Conservation (phyloP, 305 asterid species). For the Caryopteris hybrid region DNA sequence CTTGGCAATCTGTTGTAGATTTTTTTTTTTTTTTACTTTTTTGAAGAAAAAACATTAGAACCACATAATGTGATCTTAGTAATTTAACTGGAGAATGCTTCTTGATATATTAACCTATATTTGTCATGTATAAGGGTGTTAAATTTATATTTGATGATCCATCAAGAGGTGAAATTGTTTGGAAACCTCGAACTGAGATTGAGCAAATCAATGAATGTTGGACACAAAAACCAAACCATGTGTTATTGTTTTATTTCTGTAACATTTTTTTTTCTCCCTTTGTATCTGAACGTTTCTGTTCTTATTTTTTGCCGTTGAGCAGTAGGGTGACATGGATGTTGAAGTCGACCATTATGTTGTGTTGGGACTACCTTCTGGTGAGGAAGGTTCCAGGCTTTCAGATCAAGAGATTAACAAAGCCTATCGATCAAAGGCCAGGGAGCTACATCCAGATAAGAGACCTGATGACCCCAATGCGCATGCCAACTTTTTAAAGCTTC, state of each 20-base stretch:
- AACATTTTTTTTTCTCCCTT: neutral
- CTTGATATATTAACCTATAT: neutral
- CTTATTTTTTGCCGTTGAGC: slow-evolving; percentile 9
- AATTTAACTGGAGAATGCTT: neutral
- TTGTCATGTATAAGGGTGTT: neutral
- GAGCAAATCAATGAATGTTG: neutral
- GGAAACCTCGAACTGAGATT: neutral
- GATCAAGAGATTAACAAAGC: slow-evolving; percentile 82
- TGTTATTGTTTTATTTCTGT: neutral
- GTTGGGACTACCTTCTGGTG: slow-evolving; percentile 78
- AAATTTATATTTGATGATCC: neutral
- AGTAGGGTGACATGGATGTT: slow-evolving; percentile 41
- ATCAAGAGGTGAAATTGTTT: neutral
- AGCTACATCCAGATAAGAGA: slow-evolving; percentile 85
- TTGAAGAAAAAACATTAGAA: neutral
- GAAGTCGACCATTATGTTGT: slow-evolving; percentile 67
- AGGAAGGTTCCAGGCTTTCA: slow-evolving; percentile 68
- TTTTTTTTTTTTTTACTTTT: neutral
- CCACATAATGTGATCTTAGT: neutral
- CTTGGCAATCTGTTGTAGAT: neutral
- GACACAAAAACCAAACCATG: neutral
- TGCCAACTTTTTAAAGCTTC: slow-evolving; percentile 61
- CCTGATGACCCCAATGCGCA: slow-evolving; percentile 75
- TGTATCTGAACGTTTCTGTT: neutral
- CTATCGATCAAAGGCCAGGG: slow-evolving; percentile 61